Percentiles rank a stretch among this genome's conserved stretches.
Evolutionary conservation across 306 rosid species (phyloP).

Genomic region (Acacia acuminata): DNA sequence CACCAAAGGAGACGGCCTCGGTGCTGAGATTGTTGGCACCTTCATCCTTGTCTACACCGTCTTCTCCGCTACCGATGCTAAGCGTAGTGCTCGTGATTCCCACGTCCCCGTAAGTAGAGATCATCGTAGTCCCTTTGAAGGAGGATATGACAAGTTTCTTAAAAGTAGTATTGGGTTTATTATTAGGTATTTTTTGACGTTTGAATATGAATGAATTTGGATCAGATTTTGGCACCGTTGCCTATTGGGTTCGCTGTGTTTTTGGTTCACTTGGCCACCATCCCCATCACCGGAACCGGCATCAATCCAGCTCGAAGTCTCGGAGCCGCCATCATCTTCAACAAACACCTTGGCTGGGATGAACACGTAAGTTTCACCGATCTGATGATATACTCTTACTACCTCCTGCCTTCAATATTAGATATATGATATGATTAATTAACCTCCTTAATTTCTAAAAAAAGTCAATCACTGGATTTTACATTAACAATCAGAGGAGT

Average conservation of each 20-base stretch:
- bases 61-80: conserved; percentile 60
- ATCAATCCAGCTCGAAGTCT: conserved; percentile 60
- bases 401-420: too few relatives aligned
- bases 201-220: not conserved
- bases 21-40: conserved; percentile 58
- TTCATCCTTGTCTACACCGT: conserved; percentile 59
- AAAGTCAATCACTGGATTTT: too few relatives aligned
- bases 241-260: conserved; percentile 62
- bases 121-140: too few relatives aligned
- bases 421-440: too few relatives aligned
- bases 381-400: not conserved
- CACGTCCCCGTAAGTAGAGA: conserved; percentile 53
- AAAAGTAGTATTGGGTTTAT: not conserved
- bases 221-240: conserved; percentile 52
- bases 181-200: not conserved
- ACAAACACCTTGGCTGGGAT: conserved; percentile 51
- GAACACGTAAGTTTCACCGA: conserved; percentile 41
- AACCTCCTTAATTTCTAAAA: too few relatives aligned
- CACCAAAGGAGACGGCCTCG: conserved; percentile 57
- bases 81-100: conserved; percentile 58
- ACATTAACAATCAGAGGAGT: too few relatives aligned
- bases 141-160: too few relatives aligned
- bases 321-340: conserved; percentile 57
- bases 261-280: conserved; percentile 58
- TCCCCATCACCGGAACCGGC: conserved; percentile 61